Evolutionary conservation across 345 rosid genomes (phyloP), one percentile per base, ranked within the genome.

Genomic region (Nasturtium officinale): DNA sequence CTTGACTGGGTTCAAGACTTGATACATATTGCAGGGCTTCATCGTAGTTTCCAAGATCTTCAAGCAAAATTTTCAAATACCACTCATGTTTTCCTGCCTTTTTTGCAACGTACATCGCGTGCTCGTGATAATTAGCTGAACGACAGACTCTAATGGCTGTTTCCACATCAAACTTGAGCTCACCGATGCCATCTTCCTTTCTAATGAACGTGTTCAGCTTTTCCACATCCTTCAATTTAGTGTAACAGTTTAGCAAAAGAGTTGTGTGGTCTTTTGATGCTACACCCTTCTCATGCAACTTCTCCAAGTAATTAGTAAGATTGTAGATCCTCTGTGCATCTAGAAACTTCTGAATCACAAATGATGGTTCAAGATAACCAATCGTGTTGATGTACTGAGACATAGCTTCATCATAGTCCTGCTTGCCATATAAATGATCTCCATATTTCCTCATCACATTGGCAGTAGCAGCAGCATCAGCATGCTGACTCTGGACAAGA

Each of bases 211-310:
- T 78, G 74, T 91, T 87, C 69, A 91, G 82, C 86, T 91, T 95
- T 56, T 90, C 98, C 56, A 95, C 96, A 77, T 91, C 99, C 77
- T 95, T 95, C 82, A 95, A 73, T 78, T 91, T 95, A 52, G 99
- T 95, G 73, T 91, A 95, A 80, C 99, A 91, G 80, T 95, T 91
- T 77, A 95, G 81, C 79, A 95, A 87, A 78, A 91, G 90, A 32
- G 99, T 95, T 1, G 99, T 95, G 79, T 95, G 99, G 82, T 95
- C 96, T 80, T 95, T 95, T n/a, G 96, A 95, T 79, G 98, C 96
- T 77, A 95, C 83, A 29, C 99, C 98, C 74, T 95, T 95, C 87
- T 90, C 96, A 74, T 91, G 98, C 73, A 95, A 81, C 66, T 95
- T 91, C 74, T 95, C 99, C 82, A 95, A 55, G 86, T 91, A 95